Evolutionary conservation across 2,329 filamentous ascomycete species (phyloP), one percentile per base, ranked within the genome.

Genomic region (Teratosphaeria gauchensis): DNA sequence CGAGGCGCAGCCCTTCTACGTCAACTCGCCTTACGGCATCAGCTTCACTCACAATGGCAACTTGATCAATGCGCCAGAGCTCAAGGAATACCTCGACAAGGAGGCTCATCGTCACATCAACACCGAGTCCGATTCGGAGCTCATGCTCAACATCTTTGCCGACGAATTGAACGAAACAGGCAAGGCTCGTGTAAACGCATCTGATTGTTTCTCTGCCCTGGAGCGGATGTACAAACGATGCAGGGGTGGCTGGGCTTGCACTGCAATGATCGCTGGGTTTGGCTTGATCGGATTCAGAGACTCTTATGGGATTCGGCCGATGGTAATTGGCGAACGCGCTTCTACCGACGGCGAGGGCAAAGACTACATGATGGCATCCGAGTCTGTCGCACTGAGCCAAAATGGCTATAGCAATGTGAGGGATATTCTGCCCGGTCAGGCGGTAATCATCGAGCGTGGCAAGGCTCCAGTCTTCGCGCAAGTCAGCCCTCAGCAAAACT

Each of bases 341-440:
- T 68, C 70, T 1, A 21, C 59, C 8, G 64, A 69, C 19, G 61
- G 68, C 32, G 74, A 78, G 14, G 80, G 82, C 38, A 82, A 42
- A 61, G 91, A 96, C 74, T 96, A 95, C 77, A 90, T 96, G 82
- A 84, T 96, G 78, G 90, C 90, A 0, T 95, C 90, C 0, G 91
- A 96, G 74, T 92, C 88, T 8, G 85, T 96, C 55, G 91, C 90
- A 8, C 77, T 96, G 53, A 82, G 82, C 53, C 90, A 95, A 72
- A 85, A 92, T 54, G 90, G 90, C 16, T 95, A 94, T 76, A 78
- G 74, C 35, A 80, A 90, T 69, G 86, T 95, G 66, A 75, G 81
- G 46, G 88, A 96, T 68, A 88, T 96, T 63, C 76, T 86, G 57
- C 90, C 91, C 0, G 91, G 92, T 24, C 83, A 95, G 75, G 90